Conservation (phyloP, 768 basidiomycete genomes). For the Infundibulicybe gibba region DNA sequence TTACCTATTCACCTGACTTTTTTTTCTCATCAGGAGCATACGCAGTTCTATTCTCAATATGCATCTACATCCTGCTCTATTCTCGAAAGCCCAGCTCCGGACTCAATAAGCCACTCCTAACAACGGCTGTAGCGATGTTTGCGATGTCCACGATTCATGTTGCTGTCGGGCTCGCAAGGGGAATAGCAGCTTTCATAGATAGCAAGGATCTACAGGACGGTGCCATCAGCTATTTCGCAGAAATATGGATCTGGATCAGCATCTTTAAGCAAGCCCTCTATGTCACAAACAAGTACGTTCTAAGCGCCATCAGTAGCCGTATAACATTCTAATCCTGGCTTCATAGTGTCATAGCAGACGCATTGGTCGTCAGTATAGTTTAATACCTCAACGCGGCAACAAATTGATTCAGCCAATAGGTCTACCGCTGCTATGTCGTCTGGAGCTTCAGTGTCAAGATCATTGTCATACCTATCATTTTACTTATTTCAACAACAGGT, state of each 20-base stretch:
- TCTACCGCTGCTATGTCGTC: constrained; percentile 15
- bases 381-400: not conserved
- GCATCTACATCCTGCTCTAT: constrained; percentile 5
- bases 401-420: constrained; percentile 2
- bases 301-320: not conserved
- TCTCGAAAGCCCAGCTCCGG: not conserved
- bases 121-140: constrained; percentile 5
- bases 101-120: constrained; percentile 5
- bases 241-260: constrained; percentile 4
- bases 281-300: constrained; percentile 11
- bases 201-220: constrained; percentile 1
- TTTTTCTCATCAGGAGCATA: constrained; percentile 2
- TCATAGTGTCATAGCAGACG: no score
- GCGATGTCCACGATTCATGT: constrained; percentile 3
- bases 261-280: constrained; percentile 10
- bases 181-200: constrained; percentile 1
- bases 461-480: constrained; percentile 6
- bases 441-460: constrained; percentile 8
- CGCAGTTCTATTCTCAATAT: constrained; percentile 4
- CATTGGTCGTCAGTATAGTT: not conserved
- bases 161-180: constrained; percentile 2
- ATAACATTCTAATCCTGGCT: no score
- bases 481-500: constrained; percentile 13
- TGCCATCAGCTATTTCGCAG: constrained; percentile 1
- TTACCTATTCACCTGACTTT: not conserved